These are phyloP conservation scores for Podaxis carcinomalis DNA, from an alignment of 768 basidiomycete species.

Conservation along the genomic window DNA sequence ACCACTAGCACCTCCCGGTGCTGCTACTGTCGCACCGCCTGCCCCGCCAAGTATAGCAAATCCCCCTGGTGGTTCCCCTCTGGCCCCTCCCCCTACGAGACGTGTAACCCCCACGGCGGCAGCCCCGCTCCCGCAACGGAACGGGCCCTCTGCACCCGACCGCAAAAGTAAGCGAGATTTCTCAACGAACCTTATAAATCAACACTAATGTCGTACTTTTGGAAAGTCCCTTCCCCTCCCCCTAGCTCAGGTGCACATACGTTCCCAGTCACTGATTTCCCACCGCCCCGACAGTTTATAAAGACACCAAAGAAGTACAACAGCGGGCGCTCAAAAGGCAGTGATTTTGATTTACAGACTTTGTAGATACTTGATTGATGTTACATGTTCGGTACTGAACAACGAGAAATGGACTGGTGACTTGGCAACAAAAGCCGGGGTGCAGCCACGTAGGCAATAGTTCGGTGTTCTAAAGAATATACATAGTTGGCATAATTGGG, in stretches of 20 bases:
- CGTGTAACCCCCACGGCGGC: constrained; percentile 19
- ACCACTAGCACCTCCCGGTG: constrained; percentile 22
- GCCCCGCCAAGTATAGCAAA: constrained; percentile 35
- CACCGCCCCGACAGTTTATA: constrained; percentile 66
- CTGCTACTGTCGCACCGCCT: constrained; percentile 23
- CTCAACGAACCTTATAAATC: constrained; percentile 11
- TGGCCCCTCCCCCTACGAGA: constrained; percentile 27
- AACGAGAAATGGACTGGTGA: background rate
- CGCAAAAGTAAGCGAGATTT: constrained; percentile 44
- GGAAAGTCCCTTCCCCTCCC: constrained; percentile 44
- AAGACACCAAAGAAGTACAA: constrained; percentile 48
- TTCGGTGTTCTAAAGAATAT: background rate
- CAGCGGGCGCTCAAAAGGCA: constrained; percentile 66
- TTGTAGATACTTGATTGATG: constrained; percentile 22
- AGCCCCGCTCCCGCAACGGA: constrained; percentile 14
- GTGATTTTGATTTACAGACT: constrained; percentile 55
- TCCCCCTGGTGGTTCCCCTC: constrained; percentile 21
- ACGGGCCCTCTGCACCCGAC: constrained; percentile 23
- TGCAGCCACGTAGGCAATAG: constrained; percentile 7
- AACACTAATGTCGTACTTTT: constrained; percentile 11
- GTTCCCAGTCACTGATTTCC: constrained; percentile 77
- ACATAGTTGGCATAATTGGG: background rate
- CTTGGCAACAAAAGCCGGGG: background rate
- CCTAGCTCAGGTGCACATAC: constrained; percentile 64
- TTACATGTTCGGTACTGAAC: background rate